A percentile compares a stretch with the other conserved stretches of the same genome.
These are phyloP conservation scores for Calonectria henricotiae DNA, from an alignment of 2,329 filamentous ascomycete species.

Conservation along the genomic window DNA sequence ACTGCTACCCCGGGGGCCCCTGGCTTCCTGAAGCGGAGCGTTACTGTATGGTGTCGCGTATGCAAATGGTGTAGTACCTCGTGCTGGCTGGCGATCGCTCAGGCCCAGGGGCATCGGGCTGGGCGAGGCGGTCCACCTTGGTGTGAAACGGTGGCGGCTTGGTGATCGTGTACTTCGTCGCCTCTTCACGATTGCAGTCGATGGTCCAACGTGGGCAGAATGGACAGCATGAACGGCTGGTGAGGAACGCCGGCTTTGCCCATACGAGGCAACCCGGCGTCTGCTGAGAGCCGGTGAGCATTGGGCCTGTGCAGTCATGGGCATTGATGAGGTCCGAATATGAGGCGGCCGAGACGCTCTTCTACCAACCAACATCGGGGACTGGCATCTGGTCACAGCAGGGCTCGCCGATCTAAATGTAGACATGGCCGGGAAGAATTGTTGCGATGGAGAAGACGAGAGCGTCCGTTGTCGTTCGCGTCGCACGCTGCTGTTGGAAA, in stretches of 20 bases:
- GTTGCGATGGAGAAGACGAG: conserved; percentile 63
- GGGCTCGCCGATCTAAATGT: conserved; percentile 55
- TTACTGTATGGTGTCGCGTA: conserved; percentile 85
- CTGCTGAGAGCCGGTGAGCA: conserved; percentile 61
- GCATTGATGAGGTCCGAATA: conserved; percentile 70
- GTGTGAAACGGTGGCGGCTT: conserved; percentile 69
- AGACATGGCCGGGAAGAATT: conserved; percentile 47
- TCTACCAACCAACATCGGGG: conserved; percentile 60
- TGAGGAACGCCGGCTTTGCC: conserved; percentile 56
- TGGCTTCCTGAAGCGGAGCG: conserved; percentile 65
- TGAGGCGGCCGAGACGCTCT: conserved; percentile 65
- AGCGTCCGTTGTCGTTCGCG: conserved; percentile 59
- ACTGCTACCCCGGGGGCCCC: conserved; percentile 54
- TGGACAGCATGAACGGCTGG: conserved; percentile 41
- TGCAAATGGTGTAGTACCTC: conserved; percentile 74
- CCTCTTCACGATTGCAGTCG: conserved; percentile 62
- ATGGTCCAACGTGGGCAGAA: conserved; percentile 40
- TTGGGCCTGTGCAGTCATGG: conserved; percentile 60
- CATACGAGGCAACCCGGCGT: conserved; percentile 66
- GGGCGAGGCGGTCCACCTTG: conserved; percentile 69
- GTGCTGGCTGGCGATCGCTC: conserved; percentile 57
- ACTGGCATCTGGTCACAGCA: conserved; percentile 58
- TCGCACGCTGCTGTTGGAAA: conserved; percentile 62
- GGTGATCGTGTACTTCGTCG: conserved; percentile 75
- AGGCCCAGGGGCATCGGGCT: conserved; percentile 61